A percentile compares a stretch with the other conserved stretches of the same genome.
Conservation (phyloP, 169 alveolate species). For the Cryptosporidium ubiquitum region DNA sequence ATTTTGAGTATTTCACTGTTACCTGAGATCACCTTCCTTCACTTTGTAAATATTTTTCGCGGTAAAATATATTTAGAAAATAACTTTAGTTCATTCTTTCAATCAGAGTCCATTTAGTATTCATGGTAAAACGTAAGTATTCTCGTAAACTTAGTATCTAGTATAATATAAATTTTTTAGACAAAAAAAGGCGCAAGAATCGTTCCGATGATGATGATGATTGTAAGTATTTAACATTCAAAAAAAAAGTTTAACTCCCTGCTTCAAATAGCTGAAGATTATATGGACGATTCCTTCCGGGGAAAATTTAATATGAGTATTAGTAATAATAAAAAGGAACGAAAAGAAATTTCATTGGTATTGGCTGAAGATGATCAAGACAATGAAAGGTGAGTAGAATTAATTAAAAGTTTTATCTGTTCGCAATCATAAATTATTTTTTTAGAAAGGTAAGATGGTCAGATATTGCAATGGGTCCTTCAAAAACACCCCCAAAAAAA, state of each 20-base stretch:
- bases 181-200: slow-evolving; percentile 39
- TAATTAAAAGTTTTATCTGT: background rate
- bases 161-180: background rate
- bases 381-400: slow-evolving; percentile 40
- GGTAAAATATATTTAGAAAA: background rate
- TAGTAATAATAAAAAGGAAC: slow-evolving; percentile 7
- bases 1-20: too few relatives aligned
- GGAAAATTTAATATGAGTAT: background rate
- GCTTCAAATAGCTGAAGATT: slow-evolving; percentile 58
- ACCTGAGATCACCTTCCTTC: background rate
- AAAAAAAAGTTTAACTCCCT: too few relatives aligned
- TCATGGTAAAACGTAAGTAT: slow-evolving; percentile 11
- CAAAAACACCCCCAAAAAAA: slow-evolving; percentile 49
- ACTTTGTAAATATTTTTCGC: background rate
- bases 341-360: slow-evolving; percentile 41
- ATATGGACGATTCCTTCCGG: slow-evolving; percentile 31
- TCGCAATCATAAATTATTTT: background rate
- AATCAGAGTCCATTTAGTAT: background rate
- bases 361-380: slow-evolving; percentile 69
- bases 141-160: background rate
- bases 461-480: slow-evolving; percentile 39
- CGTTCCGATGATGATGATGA: slow-evolving; percentile 70
- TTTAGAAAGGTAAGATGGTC: slow-evolving; percentile 60
- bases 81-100: background rate
- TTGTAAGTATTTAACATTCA: slow-evolving; percentile 37